A percentile compares a stretch with the other conserved stretches of the same genome.
Conservation (phyloP, 305 asterid species). For the Solanum chacoense region DNA sequence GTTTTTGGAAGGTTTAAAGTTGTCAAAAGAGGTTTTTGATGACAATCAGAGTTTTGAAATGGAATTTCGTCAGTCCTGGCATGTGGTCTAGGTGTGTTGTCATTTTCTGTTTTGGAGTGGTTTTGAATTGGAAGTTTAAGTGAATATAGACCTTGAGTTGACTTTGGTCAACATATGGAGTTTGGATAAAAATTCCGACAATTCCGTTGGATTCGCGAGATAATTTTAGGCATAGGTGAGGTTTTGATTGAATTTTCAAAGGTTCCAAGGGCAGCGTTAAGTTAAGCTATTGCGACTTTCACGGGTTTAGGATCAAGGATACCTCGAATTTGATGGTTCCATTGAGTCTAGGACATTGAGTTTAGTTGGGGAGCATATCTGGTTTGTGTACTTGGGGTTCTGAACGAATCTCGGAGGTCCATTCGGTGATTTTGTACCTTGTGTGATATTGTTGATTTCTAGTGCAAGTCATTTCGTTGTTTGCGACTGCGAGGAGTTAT, state of each 20-base stretch:
- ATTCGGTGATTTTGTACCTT: background rate
- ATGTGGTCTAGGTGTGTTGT: background rate
- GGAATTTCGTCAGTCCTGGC: no score
- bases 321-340: background rate
- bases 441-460: no score
- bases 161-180: background rate
- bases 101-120: background rate
- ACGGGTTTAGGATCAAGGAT: background rate
- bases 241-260: no score
- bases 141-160: background rate
- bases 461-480: background rate
- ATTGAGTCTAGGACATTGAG: background rate
- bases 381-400: background rate
- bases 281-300: background rate
- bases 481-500: background rate
- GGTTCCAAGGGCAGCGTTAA: background rate
- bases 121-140: background rate
- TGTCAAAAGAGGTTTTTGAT: background rate
- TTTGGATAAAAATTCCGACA: no score
- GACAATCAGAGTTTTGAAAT: no score
- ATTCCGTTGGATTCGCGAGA: background rate
- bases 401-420: background rate
- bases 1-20: no score
- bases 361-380: background rate
- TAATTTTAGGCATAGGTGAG: background rate